Percentiles rank a stretch among this genome's conserved stretches.
Evolutionary conservation across 495 filamentous ascomycete genomes (phyloP).

Genomic region (Penicillium psychrofluorescens): DNA sequence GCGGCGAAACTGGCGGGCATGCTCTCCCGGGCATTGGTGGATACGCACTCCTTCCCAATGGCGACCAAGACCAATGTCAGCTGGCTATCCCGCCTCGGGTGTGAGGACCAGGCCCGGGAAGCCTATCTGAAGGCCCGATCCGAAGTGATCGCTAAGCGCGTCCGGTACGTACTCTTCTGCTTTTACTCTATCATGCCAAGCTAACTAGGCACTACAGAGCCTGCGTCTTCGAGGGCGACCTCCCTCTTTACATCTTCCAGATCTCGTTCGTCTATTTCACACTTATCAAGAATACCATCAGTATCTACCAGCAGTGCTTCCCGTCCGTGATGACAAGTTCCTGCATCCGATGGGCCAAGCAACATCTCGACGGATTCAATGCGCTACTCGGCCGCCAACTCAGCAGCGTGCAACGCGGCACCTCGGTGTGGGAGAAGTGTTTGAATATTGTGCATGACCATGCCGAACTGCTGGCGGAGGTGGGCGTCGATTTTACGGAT

Average conservation of each 20-base stretch:
- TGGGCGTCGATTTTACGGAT: constrained; percentile 84
- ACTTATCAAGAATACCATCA: constrained; percentile 83
- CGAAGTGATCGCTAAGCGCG: constrained; percentile 68
- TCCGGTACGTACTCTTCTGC: constrained; percentile 52
- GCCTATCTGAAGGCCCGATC: constrained; percentile 74
- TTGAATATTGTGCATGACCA: constrained; percentile 75
- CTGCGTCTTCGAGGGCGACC: constrained; percentile 88
- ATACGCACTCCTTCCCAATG: constrained; percentile 60
- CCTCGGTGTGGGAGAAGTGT: constrained; percentile 71
- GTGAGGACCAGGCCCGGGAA: constrained; percentile 81
- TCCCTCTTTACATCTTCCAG: constrained; percentile 87
- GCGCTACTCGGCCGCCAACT: constrained; percentile 72
- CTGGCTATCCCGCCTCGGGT: constrained; percentile 81
- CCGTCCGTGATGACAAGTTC: constrained; percentile 79
- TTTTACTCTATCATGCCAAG: not conserved
- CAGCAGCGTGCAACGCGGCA: constrained; percentile 64
- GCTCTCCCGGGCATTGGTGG: constrained; percentile 65
- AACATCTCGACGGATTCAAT: constrained; percentile 87
- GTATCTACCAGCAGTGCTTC: constrained; percentile 84
- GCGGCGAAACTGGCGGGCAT: constrained; percentile 69
- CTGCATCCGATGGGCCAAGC: constrained; percentile 93
- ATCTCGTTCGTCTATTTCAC: constrained; percentile 96
- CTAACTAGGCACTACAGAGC: constrained; percentile 42
- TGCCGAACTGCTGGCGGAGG: constrained; percentile 70
- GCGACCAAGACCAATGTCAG: constrained; percentile 67